Conservation (phyloP, 805 yeast species). For the Ogataea siamensis region DNA sequence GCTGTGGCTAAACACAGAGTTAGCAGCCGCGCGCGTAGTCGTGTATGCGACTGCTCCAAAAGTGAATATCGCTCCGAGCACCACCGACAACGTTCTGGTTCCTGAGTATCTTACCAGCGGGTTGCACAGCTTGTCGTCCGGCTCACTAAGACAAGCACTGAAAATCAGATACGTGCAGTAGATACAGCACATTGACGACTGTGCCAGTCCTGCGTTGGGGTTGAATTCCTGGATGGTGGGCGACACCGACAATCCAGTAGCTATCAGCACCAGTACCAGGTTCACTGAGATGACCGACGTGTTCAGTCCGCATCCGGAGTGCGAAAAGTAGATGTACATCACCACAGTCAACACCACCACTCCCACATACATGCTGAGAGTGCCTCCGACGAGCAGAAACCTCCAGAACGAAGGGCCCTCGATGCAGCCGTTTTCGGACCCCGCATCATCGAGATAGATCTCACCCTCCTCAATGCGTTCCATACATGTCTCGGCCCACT, state of each 20-base stretch:
- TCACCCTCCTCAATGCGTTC: slow-evolving; percentile 85
- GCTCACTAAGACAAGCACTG: slow-evolving; percentile 94
- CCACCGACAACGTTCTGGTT: slow-evolving; percentile 83
- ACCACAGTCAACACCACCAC: slow-evolving; percentile 68
- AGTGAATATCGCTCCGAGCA: slow-evolving; percentile 90
- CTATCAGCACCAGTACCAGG: slow-evolving; percentile 58
- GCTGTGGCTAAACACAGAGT: slow-evolving; percentile 55
- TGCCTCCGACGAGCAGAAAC: slow-evolving; percentile 77
- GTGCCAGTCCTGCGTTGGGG: slow-evolving; percentile 95
- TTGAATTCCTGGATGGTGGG: slow-evolving; percentile 87
- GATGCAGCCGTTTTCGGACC: slow-evolving; percentile 32
- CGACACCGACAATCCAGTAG: slow-evolving; percentile 70
- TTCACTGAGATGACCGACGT: slow-evolving; percentile 82
- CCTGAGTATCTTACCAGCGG: slow-evolving; percentile 88
- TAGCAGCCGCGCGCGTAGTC: slow-evolving; percentile 94
- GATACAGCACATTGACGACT: slow-evolving; percentile 90
- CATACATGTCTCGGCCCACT: slow-evolving; percentile 96
- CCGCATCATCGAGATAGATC: slow-evolving; percentile 46
- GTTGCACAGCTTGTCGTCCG: slow-evolving; percentile 89
- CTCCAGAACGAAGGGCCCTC: slow-evolving; percentile 67
- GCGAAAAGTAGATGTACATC: slow-evolving; percentile 83
- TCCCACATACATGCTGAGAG: slow-evolving; percentile 77
- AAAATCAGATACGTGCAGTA: slow-evolving; percentile 89
- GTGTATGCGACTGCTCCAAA: slow-evolving; percentile 95
- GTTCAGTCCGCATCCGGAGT: slow-evolving; percentile 81